phyloP scores from a whole-genome alignment of 768 basidiomycete genomes.

The Phaeotremella skinneri region DNA sequence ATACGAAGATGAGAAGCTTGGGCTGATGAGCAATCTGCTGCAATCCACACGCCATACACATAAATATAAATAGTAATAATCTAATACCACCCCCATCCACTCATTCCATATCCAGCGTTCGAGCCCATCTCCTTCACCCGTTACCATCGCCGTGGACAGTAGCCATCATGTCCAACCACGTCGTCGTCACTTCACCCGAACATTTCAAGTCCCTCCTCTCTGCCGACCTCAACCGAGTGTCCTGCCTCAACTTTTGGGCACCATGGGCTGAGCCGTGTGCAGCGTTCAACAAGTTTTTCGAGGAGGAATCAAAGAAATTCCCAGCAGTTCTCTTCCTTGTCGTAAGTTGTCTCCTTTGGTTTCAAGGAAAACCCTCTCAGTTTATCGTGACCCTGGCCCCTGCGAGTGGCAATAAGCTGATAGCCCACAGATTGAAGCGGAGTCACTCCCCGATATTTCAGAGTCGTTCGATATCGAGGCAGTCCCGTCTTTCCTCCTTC shows the following conservation, averaged over 20 bases:
- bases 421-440: slow-evolving; percentile 47
- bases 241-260: slow-evolving; percentile 92
- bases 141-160: not conserved
- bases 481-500: slow-evolving; percentile 79
- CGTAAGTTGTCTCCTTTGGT: slow-evolving; percentile 54
- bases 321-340: slow-evolving; percentile 68
- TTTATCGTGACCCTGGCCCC: slow-evolving; percentile 31
- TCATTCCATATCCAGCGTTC: too few relatives aligned
- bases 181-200: slow-evolving; percentile 61
- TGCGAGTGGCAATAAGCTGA: not conserved
- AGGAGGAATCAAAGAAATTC: slow-evolving; percentile 71
- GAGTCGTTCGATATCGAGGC: slow-evolving; percentile 89
- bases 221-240: slow-evolving; percentile 72
- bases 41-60: not conserved
- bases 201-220: slow-evolving; percentile 75
- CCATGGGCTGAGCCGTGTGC: slow-evolving; percentile 87
- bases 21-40: not conserved
- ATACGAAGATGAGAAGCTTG: not conserved
- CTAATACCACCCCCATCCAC: slow-evolving; percentile 6
- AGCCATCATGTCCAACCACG: slow-evolving; percentile 53
- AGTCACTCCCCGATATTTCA: slow-evolving; percentile 66
- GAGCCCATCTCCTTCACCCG: slow-evolving; percentile 1
- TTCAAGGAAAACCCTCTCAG: slow-evolving; percentile 55
- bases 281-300: slow-evolving; percentile 77
- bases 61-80: not conserved